Evolutionary conservation across 495 filamentous ascomycete species (phyloP), one percentile per base, ranked within the genome.

Genomic region (Hypoxylon subgilvum): DNA sequence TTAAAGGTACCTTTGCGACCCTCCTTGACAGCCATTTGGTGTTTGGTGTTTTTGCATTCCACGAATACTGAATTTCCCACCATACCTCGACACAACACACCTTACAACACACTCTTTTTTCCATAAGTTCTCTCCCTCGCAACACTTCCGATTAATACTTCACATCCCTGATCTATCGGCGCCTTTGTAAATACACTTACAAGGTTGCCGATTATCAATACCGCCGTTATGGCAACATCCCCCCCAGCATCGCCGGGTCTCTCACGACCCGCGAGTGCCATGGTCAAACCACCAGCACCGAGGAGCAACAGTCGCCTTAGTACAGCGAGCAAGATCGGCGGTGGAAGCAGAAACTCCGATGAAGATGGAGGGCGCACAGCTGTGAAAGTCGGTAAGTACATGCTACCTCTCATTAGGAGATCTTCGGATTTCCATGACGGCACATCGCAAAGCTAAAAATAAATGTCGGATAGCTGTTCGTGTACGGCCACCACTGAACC

Each of bases 371-470:
- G 67, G 34, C 93, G 88, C 74, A 97, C 94, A 23, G 89, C 94
- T n/a, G 94, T 98, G 70, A 96, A 92, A 96, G 94, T 98, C 73
- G 94, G 94, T 98, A 83, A 69, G 94, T 92, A 65, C 46, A 40
- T 44, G 17, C 9, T 13, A 16, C n/a, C 31, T 45, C 13, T 23
- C 43, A 30, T 10, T 35, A 23, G 28, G 14, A 17, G 8, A 16
- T n/a, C 30, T 5, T 45, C 34, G 35, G 35, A 19, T 28, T 54
- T 12, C 9, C 56, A 22, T 25, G 43, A 50, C 40, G 18, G 23
- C 30, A 34, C 42, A 42, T 43, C 31, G 41, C 25, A 19, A 66
- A 32, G 52, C 58, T 70, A 66, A 68, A 46, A 57, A 52, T 56
- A n/a, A n/a, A n/a, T 52, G 50, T 13, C 17, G 3, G 44, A 8